Base-by-base conservation (phyloP, 2,329 filamentous ascomycete genomes). In the Botrytis byssoidea region DNA sequence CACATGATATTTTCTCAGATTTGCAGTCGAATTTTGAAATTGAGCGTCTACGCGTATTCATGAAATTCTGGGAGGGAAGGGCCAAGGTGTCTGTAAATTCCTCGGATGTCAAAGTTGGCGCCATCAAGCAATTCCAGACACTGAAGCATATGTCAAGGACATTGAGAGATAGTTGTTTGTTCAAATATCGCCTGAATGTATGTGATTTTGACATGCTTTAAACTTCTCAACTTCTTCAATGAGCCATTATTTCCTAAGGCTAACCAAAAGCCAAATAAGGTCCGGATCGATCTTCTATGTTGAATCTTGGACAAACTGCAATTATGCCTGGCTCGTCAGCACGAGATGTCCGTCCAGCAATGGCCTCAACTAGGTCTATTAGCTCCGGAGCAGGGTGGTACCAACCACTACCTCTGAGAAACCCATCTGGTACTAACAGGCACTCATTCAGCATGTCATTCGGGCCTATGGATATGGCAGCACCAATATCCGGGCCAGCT, bases 361-460 rank as follows among this genome's bases (percentile, higher is more conserved):
- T 20, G 25, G 32, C 60, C 14, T 55, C 44, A 35, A 44, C 63
- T 68, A n/a, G 25, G 16, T 46, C 29, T 51, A n/a, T 68, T 22
- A 42, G 67, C 9, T 42, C 66, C 20, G 40, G 42, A 8, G 55
- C 25, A n/a, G 22, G 14, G 12, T 71, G 40, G 69, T 71, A 44
- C 42, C 57, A 64, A 22, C 61, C 29, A 22, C 61, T 14, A 16
- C 48, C 55, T 35, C 57, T 40, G 25, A 68, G 51, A 46, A 37
- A n/a, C 22, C 8, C 29, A 42, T n/a, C 32, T 32, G 37, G 40
- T 59, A 60, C 40, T 29, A 60, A 60, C 40, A 46, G 40, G 29
- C 71, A 48, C 29, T 60, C 63, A 37, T 60, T 60, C 22, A 51
- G 71, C 35, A 44, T 48, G 40, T 22, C 48, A 48, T 72, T 68